These are phyloP conservation scores for Colletotrichum horii DNA, from an alignment of 2,329 filamentous ascomycete genomes.

Conservation along the genomic window DNA sequence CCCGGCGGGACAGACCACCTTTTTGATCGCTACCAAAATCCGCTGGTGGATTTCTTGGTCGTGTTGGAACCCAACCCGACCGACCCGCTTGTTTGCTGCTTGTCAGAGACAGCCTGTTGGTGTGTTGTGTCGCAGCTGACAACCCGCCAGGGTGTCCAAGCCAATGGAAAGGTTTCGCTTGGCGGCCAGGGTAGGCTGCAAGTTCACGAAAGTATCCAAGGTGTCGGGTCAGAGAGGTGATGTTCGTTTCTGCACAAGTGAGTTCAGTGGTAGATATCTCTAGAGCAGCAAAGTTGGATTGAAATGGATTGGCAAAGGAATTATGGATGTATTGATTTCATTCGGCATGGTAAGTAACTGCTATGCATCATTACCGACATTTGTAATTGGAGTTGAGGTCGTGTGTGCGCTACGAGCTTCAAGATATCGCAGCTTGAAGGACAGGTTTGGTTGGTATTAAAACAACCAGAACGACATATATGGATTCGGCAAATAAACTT, in stretches of 20 bases:
- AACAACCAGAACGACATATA: not conserved
- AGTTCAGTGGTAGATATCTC: rapidly evolving
- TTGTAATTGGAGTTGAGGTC: not conserved
- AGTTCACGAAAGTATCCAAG: not conserved
- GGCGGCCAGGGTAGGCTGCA: not conserved
- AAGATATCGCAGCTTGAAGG: not conserved
- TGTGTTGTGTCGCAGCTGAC: not conserved
- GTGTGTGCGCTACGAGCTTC: not conserved
- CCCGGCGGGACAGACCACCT: not conserved
- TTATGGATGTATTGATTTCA: rapidly evolving
- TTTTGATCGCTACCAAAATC: not conserved
- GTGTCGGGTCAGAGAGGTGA: not conserved
- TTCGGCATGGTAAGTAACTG: not conserved
- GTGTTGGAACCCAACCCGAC: not conserved
- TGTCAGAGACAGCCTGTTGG: not conserved
- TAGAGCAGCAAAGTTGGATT: not conserved
- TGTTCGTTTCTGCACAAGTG: not conserved
- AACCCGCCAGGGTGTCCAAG: not conserved
- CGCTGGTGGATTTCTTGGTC: not conserved
- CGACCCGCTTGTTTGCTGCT: not conserved
- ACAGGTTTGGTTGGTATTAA: not conserved
- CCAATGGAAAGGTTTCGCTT: not conserved
- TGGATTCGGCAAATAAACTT: not conserved
- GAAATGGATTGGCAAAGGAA: rapidly evolving
- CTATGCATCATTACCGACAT: not conserved